Evolutionary conservation across 2,329 filamentous ascomycete species (phyloP).

Genomic region (Aureobasidium sp.): DNA sequence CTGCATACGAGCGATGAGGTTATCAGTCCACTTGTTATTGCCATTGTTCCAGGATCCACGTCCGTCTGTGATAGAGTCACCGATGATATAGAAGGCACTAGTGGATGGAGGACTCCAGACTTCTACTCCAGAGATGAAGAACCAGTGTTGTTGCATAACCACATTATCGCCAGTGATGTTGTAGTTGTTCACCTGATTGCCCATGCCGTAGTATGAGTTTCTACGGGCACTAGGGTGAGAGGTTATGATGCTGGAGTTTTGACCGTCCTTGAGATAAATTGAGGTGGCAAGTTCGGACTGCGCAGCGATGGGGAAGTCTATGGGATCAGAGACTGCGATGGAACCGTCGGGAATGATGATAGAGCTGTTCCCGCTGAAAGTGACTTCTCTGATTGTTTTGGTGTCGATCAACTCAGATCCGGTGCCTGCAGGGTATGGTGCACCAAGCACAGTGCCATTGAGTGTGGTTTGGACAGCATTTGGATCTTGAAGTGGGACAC

Average conservation of each 20-base stretch:
- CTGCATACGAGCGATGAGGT: conserved; percentile 45
- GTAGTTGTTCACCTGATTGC: conserved; percentile 45
- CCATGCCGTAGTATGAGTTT: conserved; percentile 49
- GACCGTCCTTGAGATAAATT: conserved; percentile 49
- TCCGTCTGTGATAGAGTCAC: conserved; percentile 45
- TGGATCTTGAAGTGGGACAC: background rate
- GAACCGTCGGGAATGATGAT: conserved; percentile 48
- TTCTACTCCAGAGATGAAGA: conserved; percentile 51
- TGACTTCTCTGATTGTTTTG: conserved; percentile 28
- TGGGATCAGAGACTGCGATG: conserved; percentile 52
- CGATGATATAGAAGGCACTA: conserved; percentile 46
- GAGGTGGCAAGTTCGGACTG: conserved; percentile 48
- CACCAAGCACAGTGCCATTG: background rate
- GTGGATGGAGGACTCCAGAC: conserved; percentile 38
- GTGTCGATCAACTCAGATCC: background rate
- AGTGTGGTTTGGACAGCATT: background rate
- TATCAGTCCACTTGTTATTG: conserved; percentile 42
- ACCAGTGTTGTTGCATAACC: conserved; percentile 38
- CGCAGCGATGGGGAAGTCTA: conserved; percentile 44
- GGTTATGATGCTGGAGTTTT: conserved; percentile 49
- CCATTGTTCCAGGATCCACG: background rate
- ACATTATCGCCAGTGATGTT: conserved; percentile 33
- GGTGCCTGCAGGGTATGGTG: background rate
- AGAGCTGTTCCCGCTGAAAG: conserved; percentile 46
- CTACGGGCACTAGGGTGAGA: conserved; percentile 57